Evolutionary conservation across 371 early-diverging fungal species (phyloP).

Genomic region (Dichotomocladium elegans): DNA sequence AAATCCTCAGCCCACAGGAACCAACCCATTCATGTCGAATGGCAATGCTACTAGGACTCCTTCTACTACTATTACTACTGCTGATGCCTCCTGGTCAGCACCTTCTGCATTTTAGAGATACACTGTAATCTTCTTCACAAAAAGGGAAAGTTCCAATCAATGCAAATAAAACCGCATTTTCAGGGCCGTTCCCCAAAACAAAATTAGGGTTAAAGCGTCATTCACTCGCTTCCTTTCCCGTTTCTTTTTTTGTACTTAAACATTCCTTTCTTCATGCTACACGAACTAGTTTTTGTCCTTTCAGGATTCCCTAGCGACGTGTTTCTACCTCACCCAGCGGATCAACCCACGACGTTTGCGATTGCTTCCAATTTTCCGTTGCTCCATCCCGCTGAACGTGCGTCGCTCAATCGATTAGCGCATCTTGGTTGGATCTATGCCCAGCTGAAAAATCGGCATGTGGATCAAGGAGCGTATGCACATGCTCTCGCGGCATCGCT

Average conservation of each 20-base stretch:
- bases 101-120: not conserved
- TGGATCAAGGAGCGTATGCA: slow-evolving; percentile 29
- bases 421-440: slow-evolving; percentile 60
- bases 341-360: slow-evolving; percentile 47
- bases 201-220: not conserved
- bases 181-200: too few species aligned
- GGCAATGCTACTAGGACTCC: too few species aligned
- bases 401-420: slow-evolving; percentile 58
- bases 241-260: not conserved
- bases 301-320: slow-evolving; percentile 68
- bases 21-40: slow-evolving; percentile 20
- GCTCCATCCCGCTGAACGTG: slow-evolving; percentile 69
- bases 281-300: slow-evolving; percentile 72
- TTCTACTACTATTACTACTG: too few species aligned
- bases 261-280: too few species aligned
- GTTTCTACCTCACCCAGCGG: slow-evolving; percentile 57
- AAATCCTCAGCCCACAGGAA: slow-evolving; percentile 4
- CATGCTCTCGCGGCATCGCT: slow-evolving; percentile 53
- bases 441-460: slow-evolving; percentile 16
- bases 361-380: slow-evolving; percentile 58
- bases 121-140: not conserved
- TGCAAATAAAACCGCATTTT: not conserved
- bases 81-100: not conserved
- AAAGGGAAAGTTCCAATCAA: not conserved
- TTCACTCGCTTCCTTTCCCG: not conserved